Base-by-base conservation (phyloP, 257 asterid species). In the Plantago elongata region DNA sequence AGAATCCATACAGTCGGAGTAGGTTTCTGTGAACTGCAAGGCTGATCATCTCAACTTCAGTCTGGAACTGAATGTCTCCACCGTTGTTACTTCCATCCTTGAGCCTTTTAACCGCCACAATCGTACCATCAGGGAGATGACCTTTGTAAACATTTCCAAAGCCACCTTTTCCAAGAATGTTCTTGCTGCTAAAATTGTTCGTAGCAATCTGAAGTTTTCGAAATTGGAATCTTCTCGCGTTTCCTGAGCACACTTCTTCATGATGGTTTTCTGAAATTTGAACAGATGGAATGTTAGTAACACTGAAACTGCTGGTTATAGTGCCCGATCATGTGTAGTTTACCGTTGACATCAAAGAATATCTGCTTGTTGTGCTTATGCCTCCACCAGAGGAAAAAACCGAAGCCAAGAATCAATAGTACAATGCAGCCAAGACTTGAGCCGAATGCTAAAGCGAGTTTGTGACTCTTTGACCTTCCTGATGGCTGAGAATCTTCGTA, bases 121-220 rank as follows among this genome's bases (percentile, higher is more conserved):
- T 70, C 4, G 84, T 74, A 43, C 99, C 97, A 52, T 89, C 95
- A 7, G 72, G 81, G 72, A 92, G 95, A 60, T 68, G 62, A 38
- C 99, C 99, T 69, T 92, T 92, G 84, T 92, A 92, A 13, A 92
- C 99, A 15, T 80, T 76, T 38, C 97, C 99, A 13, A 81, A 92
- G 17, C 99, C 99, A 2, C 99, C 99, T 67, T 89, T 92, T 3
- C 99, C 99, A 10, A 89, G 78, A 49, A 92, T 80, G 81, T 83
- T 77, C 75, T 89, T 92, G 85, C 74, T 82, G 82, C 96, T 89
- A 80, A 92, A 92, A 70, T 87, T 84, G 78, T 82, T 74, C 9
- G 97, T 92, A 13, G 97, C 99, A 15, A 63, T 69, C 72, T 84
- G 94, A 34, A 92, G 99, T 52, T 89, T 97, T 58, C 86, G 72